Conservation (phyloP, 805 yeast species). For the Lipomyces kockii region DNA sequence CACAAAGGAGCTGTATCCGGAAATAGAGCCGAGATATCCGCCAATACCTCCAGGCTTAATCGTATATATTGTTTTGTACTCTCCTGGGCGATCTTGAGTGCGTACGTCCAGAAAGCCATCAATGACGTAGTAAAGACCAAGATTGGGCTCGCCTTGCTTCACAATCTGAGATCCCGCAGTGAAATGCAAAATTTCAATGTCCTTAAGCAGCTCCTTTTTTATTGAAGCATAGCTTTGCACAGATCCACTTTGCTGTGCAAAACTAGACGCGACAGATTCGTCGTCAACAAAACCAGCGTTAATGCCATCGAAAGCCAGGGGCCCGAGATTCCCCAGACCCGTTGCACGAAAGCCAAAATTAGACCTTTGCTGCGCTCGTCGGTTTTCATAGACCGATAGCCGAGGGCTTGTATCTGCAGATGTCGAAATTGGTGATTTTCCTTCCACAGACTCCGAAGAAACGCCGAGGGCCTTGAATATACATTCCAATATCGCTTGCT, state of each 20-base stretch:
- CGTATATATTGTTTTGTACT: constrained; percentile 48
- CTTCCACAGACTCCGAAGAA: constrained; percentile 41
- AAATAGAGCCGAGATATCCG: constrained; percentile 80
- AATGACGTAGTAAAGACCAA: constrained; percentile 80
- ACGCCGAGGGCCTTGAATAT: constrained; percentile 73
- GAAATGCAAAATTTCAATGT: constrained; percentile 59
- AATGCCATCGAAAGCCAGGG: constrained; percentile 20
- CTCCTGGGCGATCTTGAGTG: constrained; percentile 42
- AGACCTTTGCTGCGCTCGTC: constrained; percentile 11
- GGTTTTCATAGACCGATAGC: constrained; percentile 17
- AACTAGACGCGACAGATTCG: constrained; percentile 36
- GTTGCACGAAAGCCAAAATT: not conserved
- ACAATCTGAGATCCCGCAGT: constrained; percentile 62
- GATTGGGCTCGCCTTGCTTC: constrained; percentile 65
- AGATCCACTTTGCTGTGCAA: constrained; percentile 1
- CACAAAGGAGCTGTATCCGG: constrained; percentile 80
- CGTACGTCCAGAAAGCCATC: constrained; percentile 75
- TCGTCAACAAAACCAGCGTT: constrained; percentile 42
- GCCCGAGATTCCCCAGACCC: constrained; percentile 14
- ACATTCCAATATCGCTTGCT: constrained; percentile 67
- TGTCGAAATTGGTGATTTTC: constrained; percentile 7
- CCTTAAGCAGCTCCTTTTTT: constrained; percentile 58
- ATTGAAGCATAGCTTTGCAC: constrained; percentile 11
- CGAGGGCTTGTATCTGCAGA: constrained; percentile 31
- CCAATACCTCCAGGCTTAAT: constrained; percentile 81